Evolutionary conservation across 2,329 filamentous ascomycete species (phyloP).

Genomic region (Keithomyces neogunnii): DNA sequence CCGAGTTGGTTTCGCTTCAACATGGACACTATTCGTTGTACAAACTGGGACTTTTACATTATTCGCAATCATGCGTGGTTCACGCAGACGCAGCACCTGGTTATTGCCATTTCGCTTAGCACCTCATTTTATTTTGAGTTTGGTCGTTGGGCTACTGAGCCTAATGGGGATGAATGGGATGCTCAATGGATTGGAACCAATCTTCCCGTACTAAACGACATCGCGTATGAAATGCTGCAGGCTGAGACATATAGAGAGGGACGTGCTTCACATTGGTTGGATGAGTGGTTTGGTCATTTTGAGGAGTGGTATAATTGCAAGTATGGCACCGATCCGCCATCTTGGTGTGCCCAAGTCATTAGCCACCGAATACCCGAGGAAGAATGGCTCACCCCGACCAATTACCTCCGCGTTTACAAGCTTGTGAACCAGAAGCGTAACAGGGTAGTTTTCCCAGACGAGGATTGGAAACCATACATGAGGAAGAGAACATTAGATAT

Average conservation of each 20-base stretch:
- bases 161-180: background rate
- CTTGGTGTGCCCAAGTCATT: background rate
- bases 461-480: background rate
- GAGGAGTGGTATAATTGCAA: slow-evolving; percentile 1
- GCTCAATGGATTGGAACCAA: background rate
- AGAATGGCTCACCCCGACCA: background rate
- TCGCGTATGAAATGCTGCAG: background rate
- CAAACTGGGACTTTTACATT: background rate
- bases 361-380: background rate
- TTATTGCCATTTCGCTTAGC: background rate
- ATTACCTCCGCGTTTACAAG: slow-evolving; percentile 1
- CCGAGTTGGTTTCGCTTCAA: slow-evolving; percentile 1
- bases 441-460: background rate
- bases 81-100: background rate
- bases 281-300: background rate
- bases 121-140: background rate
- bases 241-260: too few species aligned
- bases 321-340: background rate
- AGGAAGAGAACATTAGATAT: background rate
- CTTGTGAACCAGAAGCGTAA: background rate
- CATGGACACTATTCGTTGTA: background rate
- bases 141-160: too few species aligned
- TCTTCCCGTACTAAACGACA: background rate
- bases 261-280: too few species aligned
- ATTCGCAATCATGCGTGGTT: background rate